Conservation (phyloP, 768 basidiomycete species). For the Kwoniella sp. region DNA sequence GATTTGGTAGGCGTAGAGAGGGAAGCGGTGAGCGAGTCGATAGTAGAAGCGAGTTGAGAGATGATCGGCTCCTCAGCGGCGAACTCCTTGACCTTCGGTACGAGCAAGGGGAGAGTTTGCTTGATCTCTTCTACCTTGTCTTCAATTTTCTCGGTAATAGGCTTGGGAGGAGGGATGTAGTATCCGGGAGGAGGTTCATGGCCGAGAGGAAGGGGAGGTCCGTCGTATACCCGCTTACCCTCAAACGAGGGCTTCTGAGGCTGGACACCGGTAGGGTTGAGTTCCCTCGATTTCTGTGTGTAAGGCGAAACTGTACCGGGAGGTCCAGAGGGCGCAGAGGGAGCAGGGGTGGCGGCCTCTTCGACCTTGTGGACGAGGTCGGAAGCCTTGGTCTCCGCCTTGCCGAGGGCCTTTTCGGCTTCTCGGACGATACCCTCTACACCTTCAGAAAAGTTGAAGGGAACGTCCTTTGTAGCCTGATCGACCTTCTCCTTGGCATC, state of each 20-base stretch:
- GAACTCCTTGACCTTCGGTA: conserved; percentile 75
- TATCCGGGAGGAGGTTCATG: conserved; percentile 93
- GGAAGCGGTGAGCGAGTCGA: conserved; percentile 85
- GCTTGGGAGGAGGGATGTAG: conserved; percentile 57
- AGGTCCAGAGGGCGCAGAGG: conserved; percentile 8
- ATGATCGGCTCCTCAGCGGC: conserved; percentile 84
- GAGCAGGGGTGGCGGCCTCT: conserved; percentile 24
- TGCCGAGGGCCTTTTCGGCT: conserved; percentile 69
- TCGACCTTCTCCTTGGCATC: conserved; percentile 43
- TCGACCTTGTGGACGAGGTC: conserved; percentile 31
- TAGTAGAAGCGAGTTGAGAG: conserved; percentile 84
- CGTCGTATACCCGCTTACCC: conserved; percentile 63
- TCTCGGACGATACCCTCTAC: conserved; percentile 69
- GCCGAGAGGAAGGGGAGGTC: conserved; percentile 78
- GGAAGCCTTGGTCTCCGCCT: conserved; percentile 43
- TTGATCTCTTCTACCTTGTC: conserved; percentile 48
- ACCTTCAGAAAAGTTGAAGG: conserved; percentile 63
- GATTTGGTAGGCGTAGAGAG: conserved; percentile 61
- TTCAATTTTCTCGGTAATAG: conserved; percentile 18
- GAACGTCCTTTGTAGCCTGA: conserved; percentile 28
- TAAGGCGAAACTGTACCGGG: conserved; percentile 29
- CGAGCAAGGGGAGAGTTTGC: conserved; percentile 71
- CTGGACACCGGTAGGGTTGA: conserved; percentile 53
- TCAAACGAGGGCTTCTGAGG: conserved; percentile 41
- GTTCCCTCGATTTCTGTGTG: conserved; percentile 51